These are phyloP conservation scores for Akanthomyces muscarius DNA, from an alignment of 2,329 filamentous ascomycete genomes.

Conservation along the genomic window DNA sequence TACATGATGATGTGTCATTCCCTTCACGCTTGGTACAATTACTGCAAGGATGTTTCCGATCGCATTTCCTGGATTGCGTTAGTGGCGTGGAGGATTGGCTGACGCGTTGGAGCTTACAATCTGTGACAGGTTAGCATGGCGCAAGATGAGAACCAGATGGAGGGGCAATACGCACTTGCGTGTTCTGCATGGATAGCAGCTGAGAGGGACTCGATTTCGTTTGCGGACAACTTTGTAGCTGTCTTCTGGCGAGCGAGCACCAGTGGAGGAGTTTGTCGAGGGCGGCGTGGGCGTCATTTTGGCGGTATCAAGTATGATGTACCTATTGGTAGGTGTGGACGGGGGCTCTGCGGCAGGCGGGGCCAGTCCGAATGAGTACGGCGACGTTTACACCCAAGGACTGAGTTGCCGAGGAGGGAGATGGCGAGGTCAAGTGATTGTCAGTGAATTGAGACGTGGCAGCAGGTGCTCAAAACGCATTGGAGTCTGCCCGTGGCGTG, in stretches of 20 bases:
- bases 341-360: conserved; percentile 1
- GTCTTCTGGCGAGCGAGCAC: conserved; percentile 75
- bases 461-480: neutral
- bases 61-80: conserved; percentile 71
- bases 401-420: neutral
- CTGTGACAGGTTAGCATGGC: conserved; percentile 29
- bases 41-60: conserved; percentile 84
- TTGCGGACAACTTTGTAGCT: conserved; percentile 87
- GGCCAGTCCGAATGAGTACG: neutral
- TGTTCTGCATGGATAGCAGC: conserved; percentile 85
- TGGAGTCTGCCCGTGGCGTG: neutral
- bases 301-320: neutral
- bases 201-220: conserved; percentile 85
- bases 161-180: conserved; percentile 64
- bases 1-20: conserved; percentile 73
- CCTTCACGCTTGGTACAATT: conserved; percentile 92
- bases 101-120: conserved; percentile 29
- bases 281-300: conserved; percentile 72
- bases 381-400: neutral
- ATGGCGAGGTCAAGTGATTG: neutral
- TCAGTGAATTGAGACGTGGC: neutral
- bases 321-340: neutral
- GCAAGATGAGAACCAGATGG: neutral
- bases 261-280: conserved; percentile 72
- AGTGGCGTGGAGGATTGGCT: conserved; percentile 6